phyloP scores from a whole-genome alignment of 345 rosid species.

The Chamaenerion angustifolium region DNA sequence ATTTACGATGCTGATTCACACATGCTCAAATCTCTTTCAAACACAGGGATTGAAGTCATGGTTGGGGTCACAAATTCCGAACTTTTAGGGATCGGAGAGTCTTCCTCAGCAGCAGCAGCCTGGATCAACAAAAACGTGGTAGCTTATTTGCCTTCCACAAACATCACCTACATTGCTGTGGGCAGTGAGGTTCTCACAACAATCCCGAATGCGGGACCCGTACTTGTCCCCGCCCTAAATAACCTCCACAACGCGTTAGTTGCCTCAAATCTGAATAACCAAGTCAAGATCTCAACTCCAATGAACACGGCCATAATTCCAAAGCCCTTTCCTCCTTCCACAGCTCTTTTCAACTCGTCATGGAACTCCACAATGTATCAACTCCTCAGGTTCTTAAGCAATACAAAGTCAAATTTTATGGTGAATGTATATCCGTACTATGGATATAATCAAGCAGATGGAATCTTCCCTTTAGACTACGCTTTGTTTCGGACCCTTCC shows the following conservation, averaged over 20 bases:
- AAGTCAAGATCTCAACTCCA: constrained; percentile 77
- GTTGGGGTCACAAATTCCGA: constrained; percentile 24
- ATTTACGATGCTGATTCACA: constrained; percentile 25
- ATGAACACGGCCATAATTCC: constrained; percentile 71
- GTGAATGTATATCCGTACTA: constrained; percentile 90
- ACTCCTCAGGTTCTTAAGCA: constrained; percentile 50
- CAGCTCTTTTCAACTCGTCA: constrained; percentile 46
- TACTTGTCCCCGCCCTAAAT: constrained; percentile 70
- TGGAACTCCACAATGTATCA: constrained; percentile 46
- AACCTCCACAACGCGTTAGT: constrained; percentile 60
- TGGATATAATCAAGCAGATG: constrained; percentile 45
- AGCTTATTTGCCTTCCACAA: constrained; percentile 22
- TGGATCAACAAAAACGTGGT: constrained; percentile 26
- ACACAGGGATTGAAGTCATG: constrained; percentile 21
- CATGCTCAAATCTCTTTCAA: constrained; percentile 22
- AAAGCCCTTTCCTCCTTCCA: constrained; percentile 76
- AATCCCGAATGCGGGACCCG: too few species aligned
- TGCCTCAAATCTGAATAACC: constrained; percentile 54
- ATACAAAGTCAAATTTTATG: constrained; percentile 60
- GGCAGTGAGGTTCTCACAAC: constrained; percentile 29
- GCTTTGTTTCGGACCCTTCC: constrained; percentile 71
- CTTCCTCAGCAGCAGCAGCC: constrained; percentile 22
- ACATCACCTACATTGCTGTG: constrained; percentile 29
- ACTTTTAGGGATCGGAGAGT: constrained; percentile 23
- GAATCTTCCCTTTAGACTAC: constrained; percentile 73